Evolutionary conservation across 2,329 filamentous ascomycete genomes (phyloP), one percentile per base, ranked within the genome.

Genomic region (Claviceps paspali): DNA sequence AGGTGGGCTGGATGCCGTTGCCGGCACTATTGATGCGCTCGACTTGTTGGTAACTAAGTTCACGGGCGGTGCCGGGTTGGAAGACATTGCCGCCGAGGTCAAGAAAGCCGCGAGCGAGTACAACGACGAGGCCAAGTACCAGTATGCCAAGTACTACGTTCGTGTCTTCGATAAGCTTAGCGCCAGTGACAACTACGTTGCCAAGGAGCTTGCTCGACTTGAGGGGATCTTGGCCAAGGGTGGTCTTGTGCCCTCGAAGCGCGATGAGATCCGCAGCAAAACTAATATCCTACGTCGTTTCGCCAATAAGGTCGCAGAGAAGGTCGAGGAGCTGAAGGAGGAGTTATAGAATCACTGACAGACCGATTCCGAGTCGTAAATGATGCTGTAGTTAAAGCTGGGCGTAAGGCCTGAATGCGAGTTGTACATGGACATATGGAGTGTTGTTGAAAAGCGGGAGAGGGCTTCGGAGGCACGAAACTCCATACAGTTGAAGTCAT

Each of bases 141-240:
- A 83, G 67, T 93, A 88, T 54, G 84, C 84, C 33, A 73, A 87
- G 62, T 98, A 98, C 73, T 96, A 98, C 60, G 68, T 91, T 57
- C 84, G 83, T 57, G 86, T 93, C 38, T 81, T 91, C 43, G 75
- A 83, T 56, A 96, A 95, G 76, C 65, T 91, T 45, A 69, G 66
- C 55, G 68, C 79, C 59, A 92, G 81, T 63, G 69, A 81, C 43
- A 79, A 68, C 36, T 95, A 84, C 54, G 84, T 77, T 34, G 65
- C 74, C 54, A 96, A 94, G 76, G 88, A 96, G 69, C 67, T 87
- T 44, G 70, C 76, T 43, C 75, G 88, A 45, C 68, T 96, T 43
- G 72, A 84, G 49, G 76, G 79, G 48, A 73, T 96, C 48, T 64
- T 95, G 44, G 71, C 74, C 62, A 94, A 93, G 75, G 85, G 87